Conservation (phyloP, 2,329 filamentous ascomycete species). For the Keithomyces neogunnii region DNA sequence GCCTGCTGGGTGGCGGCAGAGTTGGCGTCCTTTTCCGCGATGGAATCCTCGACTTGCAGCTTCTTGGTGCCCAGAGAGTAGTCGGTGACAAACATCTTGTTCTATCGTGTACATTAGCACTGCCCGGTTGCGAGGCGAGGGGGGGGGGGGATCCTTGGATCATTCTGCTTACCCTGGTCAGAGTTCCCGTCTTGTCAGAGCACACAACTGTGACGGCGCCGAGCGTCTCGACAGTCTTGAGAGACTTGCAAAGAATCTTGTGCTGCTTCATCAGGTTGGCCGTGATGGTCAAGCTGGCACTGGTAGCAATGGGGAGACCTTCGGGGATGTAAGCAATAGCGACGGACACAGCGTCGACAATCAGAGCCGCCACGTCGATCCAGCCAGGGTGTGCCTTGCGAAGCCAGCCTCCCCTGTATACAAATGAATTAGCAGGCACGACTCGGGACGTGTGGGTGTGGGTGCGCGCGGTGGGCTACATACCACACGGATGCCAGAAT, state of each 20-base stretch:
- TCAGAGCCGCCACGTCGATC: conserved; percentile 64
- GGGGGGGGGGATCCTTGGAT: not conserved
- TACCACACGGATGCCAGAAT: conserved; percentile 60
- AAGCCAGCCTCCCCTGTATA: conserved; percentile 57
- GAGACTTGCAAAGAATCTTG: conserved; percentile 69
- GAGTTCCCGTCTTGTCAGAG: conserved; percentile 68
- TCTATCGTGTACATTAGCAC: conserved; percentile 29
- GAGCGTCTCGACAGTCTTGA: conserved; percentile 71
- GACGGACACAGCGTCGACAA: conserved; percentile 64
- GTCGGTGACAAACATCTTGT: conserved; percentile 66
- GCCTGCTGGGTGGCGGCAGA: conserved; percentile 43
- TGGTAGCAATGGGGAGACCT: conserved; percentile 61
- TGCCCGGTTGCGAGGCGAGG: too few relatives aligned
- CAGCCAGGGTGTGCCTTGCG: conserved; percentile 56
- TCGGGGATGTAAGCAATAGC: conserved; percentile 72
- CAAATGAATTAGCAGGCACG: not conserved
- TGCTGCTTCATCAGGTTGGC: conserved; percentile 71
- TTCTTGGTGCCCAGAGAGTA: conserved; percentile 47
- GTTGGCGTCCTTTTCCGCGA: conserved; percentile 21
- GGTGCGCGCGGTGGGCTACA: conserved; percentile 10
- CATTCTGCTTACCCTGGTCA: conserved; percentile 40
- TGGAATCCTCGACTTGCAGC: conserved; percentile 38
- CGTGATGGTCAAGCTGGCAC: conserved; percentile 65
- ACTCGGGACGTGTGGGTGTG: not conserved
- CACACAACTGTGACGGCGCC: conserved; percentile 67